Percentiles rank a stretch among this genome's conserved stretches.
Evolutionary conservation across 164 flowering plant genomes (phyloP).

Genomic region (Chimonanthus praecox): DNA sequence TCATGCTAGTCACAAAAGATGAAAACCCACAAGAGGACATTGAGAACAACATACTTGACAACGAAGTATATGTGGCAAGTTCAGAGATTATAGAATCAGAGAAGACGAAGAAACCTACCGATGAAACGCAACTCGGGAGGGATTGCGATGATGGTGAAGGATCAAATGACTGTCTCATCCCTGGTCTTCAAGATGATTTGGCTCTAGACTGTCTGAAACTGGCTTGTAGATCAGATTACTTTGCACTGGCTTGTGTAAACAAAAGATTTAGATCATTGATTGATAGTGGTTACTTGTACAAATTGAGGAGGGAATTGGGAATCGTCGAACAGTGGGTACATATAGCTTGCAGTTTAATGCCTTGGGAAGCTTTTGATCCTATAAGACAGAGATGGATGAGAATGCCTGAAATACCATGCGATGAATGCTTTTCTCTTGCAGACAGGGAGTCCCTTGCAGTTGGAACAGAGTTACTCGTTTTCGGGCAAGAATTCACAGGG

Average conservation of each 20-base stretch:
- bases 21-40: too few relatives aligned
- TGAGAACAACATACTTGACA: too few relatives aligned
- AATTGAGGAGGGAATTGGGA: constrained; percentile 41
- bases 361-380: constrained; percentile 63
- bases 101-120: too few relatives aligned
- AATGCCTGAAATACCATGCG: constrained; percentile 61
- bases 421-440: constrained; percentile 37
- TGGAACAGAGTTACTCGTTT: constrained; percentile 68
- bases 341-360: constrained; percentile 50
- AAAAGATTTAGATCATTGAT: constrained; percentile 33
- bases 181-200: constrained; percentile 54
- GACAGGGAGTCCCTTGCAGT: constrained; percentile 79
- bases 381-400: constrained; percentile 27
- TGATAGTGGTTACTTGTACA: constrained; percentile 49
- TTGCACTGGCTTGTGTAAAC: constrained; percentile 47
- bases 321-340: constrained; percentile 50
- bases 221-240: constrained; percentile 46
- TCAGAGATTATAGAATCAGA: too few relatives aligned
- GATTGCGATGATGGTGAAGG: background rate
- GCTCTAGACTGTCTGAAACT: constrained; percentile 57
- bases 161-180: constrained; percentile 52
- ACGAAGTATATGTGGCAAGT: too few relatives aligned
- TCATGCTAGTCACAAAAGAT: too few relatives aligned
- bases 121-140: background rate
- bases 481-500: constrained; percentile 56